Base-by-base conservation (phyloP, 2,329 filamentous ascomycete genomes). In the Colletotrichum spaethianum region DNA sequence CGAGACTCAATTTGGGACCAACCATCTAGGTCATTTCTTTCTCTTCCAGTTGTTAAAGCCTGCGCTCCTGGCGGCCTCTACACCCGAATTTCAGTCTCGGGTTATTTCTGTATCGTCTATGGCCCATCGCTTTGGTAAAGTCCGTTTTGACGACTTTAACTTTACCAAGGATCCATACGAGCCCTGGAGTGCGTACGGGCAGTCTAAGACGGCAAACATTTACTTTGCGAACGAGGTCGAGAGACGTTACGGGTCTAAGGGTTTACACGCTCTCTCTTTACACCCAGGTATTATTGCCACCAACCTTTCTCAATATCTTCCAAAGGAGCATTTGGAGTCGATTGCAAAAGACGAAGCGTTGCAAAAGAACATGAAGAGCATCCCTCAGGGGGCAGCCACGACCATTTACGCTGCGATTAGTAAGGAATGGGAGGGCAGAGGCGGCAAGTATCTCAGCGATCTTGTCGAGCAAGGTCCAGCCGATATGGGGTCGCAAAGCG, bases 21-120 rank as follows among this genome's bases (percentile, higher is more conserved):
- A 90, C 75, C 83, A 90, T 74, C 78, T 91, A 0, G 82, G 79
- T 11, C 86, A 89, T 73, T 90, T 90, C 78, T 81, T 89, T 0
- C 81, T 90, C 28, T 86, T 88, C 74, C 80, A 87, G 23, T 81
- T 88, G 0, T 79, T 90, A 26, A 85, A 85, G 50, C 77, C 81
- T 0, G 76, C 82, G 0, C 76, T 90, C 1, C 77, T 88, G 0
- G 75, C 79, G 0, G 80, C 81, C 1, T 74, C 80, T 0, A 83
- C 81, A 0, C 77, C 82, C 0, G 74, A 76, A 0, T 87, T 85
- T 66, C 75, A 82, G 5, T 86, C 84, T 0, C 82, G 88, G 1
- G 84, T 89, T 2, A 80, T 90, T 50, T 77, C 79, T 0, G 76
- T 89, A 0, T 80, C 85, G 0, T 86, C 83, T 2, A 75, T 80